Evolutionary conservation across 129 eudicot genomes (phyloP).

Genomic region (Mikania micrantha): DNA sequence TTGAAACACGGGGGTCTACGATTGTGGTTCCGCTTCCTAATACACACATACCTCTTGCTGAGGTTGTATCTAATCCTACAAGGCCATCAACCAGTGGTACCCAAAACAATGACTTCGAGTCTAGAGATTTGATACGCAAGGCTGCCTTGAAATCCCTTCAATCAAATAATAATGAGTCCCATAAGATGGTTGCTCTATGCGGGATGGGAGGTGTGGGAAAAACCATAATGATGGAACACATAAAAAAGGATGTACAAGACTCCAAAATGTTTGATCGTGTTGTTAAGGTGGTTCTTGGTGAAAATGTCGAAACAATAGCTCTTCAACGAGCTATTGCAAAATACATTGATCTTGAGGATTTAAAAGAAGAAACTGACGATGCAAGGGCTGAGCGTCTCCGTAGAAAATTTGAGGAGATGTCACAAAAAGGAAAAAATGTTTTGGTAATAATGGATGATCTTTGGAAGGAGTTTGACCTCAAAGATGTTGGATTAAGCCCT

Average conservation of each 20-base stretch:
- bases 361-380: background rate
- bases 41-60: background rate
- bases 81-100: background rate
- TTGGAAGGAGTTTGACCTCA: background rate
- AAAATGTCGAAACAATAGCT: background rate
- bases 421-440: background rate
- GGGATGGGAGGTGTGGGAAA: background rate
- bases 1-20: background rate
- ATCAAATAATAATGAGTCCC: background rate
- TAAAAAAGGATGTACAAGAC: background rate
- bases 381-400: slow-evolving; percentile 1
- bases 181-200: background rate
- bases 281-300: slow-evolving; percentile 1
- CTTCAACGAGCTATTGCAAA: background rate
- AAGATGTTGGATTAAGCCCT: slow-evolving; percentile 1
- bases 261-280: background rate
- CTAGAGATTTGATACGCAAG: background rate
- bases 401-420: background rate
- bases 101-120: background rate
- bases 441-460: slow-evolving; percentile 4
- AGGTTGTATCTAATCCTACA: background rate
- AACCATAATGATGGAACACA: background rate
- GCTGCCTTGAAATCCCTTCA: background rate
- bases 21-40: background rate
- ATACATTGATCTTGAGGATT: background rate